Conservation (phyloP, 805 yeast species). For the Saturnispora besseyi region DNA sequence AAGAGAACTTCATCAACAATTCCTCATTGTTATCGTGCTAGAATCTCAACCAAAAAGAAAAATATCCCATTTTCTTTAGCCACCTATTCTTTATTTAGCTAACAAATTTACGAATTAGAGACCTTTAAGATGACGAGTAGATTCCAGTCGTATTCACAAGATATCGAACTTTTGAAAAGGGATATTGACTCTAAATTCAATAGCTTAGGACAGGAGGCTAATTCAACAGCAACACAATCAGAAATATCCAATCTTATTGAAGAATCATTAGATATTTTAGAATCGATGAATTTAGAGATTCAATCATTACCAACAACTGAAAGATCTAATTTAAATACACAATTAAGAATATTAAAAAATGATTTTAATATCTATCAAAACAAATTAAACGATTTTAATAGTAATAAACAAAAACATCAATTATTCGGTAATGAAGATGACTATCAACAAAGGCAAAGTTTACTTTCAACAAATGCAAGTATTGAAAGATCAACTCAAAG, state of each 20-base stretch:
- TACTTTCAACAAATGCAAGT: slow-evolving; percentile 68
- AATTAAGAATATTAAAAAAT: slow-evolving; percentile 60
- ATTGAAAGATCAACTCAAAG: slow-evolving; percentile 78
- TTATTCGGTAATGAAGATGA: slow-evolving; percentile 42
- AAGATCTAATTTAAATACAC: slow-evolving; percentile 64
- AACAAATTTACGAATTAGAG: not conserved
- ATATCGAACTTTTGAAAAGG: slow-evolving; percentile 1
- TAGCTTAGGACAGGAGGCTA: not conserved
- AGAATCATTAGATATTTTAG: slow-evolving; percentile 71
- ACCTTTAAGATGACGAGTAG: slow-evolving; percentile 1
- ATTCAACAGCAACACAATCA: not conserved
- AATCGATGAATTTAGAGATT: slow-evolving; percentile 82
- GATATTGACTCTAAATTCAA: slow-evolving; percentile 2
- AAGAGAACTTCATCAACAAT: not conserved
- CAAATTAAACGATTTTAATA: slow-evolving; percentile 47
- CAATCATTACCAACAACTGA: slow-evolving; percentile 70
- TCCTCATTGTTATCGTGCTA: not conserved
- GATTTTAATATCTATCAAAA: slow-evolving; percentile 51
- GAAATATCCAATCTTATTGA: slow-evolving; percentile 36
- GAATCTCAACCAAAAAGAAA: not conserved
- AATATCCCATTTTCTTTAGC: not conserved
- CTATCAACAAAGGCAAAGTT: slow-evolving; percentile 64
- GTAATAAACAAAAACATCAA: slow-evolving; percentile 61
- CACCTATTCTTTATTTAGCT: not conserved
- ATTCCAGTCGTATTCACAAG: slow-evolving; percentile 7